Conservation (phyloP, 2,329 filamentous ascomycete genomes). For the Xylariaceae sp. region DNA sequence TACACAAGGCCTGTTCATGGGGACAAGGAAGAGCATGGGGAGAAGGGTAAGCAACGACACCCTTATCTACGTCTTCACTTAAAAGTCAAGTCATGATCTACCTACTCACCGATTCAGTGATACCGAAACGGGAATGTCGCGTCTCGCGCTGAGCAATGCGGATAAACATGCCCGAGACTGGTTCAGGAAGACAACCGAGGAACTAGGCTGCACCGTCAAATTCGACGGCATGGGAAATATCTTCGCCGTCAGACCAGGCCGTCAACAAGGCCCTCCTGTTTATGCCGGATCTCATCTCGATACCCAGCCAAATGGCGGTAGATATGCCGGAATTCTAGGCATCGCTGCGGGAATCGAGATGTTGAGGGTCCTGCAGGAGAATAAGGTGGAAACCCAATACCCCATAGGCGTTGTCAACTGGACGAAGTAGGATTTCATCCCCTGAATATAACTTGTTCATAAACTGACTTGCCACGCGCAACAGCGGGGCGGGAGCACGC, state of each 20-base stretch:
- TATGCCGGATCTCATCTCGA: conserved; percentile 67
- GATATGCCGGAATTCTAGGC: conserved; percentile 74
- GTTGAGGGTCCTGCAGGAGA: conserved; percentile 61
- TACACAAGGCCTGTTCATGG: conserved; percentile 63
- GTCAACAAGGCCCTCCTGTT: conserved; percentile 53
- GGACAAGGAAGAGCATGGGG: conserved; percentile 63
- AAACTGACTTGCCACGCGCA: neutral
- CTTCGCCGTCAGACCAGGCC: conserved; percentile 65
- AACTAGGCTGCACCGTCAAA: conserved; percentile 60
- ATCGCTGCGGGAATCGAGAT: conserved; percentile 69
- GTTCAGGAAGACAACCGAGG: conserved; percentile 61
- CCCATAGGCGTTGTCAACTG: conserved; percentile 72
- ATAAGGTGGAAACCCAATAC: conserved; percentile 61
- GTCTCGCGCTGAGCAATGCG: conserved; percentile 64
- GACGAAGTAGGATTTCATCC: conserved; percentile 51
- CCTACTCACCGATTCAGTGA: conserved; percentile 32
- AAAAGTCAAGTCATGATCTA: neutral
- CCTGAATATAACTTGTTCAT: neutral
- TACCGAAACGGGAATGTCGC: conserved; percentile 68
- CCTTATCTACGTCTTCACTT: neutral
- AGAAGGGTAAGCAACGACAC: conserved; percentile 40
- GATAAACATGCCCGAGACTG: conserved; percentile 70
- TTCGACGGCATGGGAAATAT: conserved; percentile 77
- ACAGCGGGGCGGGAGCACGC: conserved; percentile 66
- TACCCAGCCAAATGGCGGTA: conserved; percentile 58